These are phyloP conservation scores for Sclerotinia subarctica DNA, from an alignment of 2,329 filamentous ascomycete species.

Conservation along the genomic window DNA sequence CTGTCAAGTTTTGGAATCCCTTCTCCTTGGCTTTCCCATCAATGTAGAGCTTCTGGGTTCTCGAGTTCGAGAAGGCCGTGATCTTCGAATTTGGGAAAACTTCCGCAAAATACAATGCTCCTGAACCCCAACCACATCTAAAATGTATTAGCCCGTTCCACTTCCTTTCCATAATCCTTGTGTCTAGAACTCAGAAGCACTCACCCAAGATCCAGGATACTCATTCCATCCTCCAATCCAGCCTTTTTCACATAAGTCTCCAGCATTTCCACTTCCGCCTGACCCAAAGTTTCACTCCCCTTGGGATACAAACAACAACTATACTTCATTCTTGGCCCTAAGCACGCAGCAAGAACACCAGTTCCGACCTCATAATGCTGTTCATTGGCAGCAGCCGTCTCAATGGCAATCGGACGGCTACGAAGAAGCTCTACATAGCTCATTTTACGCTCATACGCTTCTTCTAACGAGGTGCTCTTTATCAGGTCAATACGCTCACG, in stretches of 20 bases:
- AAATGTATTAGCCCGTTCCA: not conserved
- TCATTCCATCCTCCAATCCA: conserved; percentile 37
- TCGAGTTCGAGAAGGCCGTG: conserved; percentile 67
- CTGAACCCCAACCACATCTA: conserved; percentile 68
- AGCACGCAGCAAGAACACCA: conserved; percentile 56
- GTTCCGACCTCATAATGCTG: conserved; percentile 74
- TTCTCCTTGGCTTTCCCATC: conserved; percentile 55
- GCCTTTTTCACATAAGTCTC: conserved; percentile 60
- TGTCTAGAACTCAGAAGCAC: conserved; percentile 15
- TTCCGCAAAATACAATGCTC: conserved; percentile 63
- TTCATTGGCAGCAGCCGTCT: conserved; percentile 61
- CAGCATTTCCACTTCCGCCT: conserved; percentile 67
- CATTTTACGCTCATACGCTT: conserved; percentile 59
- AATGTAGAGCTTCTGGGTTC: conserved; percentile 66
- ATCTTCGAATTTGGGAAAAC: conserved; percentile 58
- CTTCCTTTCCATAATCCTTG: not conserved
- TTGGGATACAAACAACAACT: conserved; percentile 63
- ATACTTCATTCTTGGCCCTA: conserved; percentile 72
- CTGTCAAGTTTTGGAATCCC: conserved; percentile 56
- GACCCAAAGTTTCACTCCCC: conserved; percentile 58
- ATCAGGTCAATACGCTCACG: conserved; percentile 57
- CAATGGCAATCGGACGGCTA: conserved; percentile 62
- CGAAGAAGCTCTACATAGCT: conserved; percentile 58
- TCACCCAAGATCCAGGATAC: conserved; percentile 36
- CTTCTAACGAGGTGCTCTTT: conserved; percentile 49